Conservation (phyloP, 1,284 basidiomycete species). For the Microbotryum lychnidis-dioicae region DNA sequence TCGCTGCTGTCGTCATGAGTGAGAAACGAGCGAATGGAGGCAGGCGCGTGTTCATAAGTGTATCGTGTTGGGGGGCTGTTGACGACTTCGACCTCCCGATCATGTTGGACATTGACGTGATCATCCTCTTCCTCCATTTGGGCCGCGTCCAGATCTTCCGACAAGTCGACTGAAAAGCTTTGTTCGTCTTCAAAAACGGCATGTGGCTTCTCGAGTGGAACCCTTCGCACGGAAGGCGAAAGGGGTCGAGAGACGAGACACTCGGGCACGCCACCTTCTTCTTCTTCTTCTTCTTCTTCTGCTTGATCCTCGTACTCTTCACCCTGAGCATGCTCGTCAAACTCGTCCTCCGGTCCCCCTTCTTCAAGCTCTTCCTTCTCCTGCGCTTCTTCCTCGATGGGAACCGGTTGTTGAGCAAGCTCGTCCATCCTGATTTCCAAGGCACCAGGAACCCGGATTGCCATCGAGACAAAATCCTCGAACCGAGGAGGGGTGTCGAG, state of each 20-base stretch:
- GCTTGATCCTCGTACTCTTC: neutral
- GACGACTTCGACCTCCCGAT: neutral
- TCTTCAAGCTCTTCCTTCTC: neutral
- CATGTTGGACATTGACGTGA: neutral
- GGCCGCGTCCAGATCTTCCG: neutral
- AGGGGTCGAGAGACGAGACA: neutral
- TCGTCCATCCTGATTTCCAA: neutral
- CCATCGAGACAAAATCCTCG: slow-evolving; percentile 2
- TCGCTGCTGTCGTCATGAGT: slow-evolving; percentile 1
- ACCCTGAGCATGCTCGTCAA: neutral
- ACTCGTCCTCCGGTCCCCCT: neutral
- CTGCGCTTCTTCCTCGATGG: neutral
- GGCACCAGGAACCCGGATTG: slow-evolving; percentile 7
- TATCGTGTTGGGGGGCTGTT: neutral
- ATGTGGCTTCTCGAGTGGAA: neutral
- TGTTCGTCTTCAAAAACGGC: neutral
- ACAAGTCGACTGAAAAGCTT: neutral
- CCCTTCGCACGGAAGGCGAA: too few relatives aligned
- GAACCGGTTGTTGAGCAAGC: neutral
- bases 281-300: neutral
- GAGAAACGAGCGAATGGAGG: slow-evolving; percentile 13
- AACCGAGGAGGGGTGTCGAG: slow-evolving; percentile 23
- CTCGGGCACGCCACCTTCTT: neutral
- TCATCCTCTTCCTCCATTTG: neutral
- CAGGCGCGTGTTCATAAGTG: neutral